Conservation (phyloP, 2,329 filamentous ascomycete species). For the Colletotrichum ledebouriae region DNA sequence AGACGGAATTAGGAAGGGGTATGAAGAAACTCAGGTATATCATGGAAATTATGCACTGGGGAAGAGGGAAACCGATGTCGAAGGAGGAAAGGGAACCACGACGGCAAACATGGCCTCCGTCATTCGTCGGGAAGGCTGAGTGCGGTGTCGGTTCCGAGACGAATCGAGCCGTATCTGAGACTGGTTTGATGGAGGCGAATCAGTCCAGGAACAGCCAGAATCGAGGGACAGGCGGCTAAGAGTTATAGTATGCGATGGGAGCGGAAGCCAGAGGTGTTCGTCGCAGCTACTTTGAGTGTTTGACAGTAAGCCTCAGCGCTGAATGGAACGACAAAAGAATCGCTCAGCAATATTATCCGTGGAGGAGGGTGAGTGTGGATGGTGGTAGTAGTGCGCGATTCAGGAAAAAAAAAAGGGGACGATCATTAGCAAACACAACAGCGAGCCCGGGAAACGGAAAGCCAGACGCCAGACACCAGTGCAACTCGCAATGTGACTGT, state of each 20-base stretch:
- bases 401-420: conserved; percentile 38
- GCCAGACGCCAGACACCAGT: conserved; percentile 13
- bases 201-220: conserved; percentile 12
- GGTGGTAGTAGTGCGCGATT: conserved; percentile 33
- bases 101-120: conserved; percentile 39
- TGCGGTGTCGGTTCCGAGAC: conserved; percentile 28
- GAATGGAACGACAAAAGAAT: conserved; percentile 33
- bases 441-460: conserved; percentile 9
- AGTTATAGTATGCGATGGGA: background rate
- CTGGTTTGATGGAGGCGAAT: conserved; percentile 14
- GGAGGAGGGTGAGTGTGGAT: background rate
- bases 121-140: conserved; percentile 39
- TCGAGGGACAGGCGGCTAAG: background rate
- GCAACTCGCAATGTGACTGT: conserved; percentile 21
- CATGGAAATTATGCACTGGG: conserved; percentile 39
- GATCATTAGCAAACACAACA: conserved; percentile 15
- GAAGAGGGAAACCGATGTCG: conserved; percentile 36
- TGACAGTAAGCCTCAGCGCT: conserved; percentile 12
- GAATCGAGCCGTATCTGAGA: conserved; percentile 18
- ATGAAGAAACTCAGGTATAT: conserved; percentile 23
- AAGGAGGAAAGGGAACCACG: conserved; percentile 35
- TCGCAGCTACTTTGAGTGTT: conserved; percentile 20
- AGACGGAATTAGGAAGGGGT: conserved; percentile 30
- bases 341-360: conserved; percentile 12
- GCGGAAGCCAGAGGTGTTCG: conserved; percentile 12